phyloP scores from a whole-genome alignment of 2,329 filamentous ascomycete genomes.

The Exophiala dermatitidis region DNA sequence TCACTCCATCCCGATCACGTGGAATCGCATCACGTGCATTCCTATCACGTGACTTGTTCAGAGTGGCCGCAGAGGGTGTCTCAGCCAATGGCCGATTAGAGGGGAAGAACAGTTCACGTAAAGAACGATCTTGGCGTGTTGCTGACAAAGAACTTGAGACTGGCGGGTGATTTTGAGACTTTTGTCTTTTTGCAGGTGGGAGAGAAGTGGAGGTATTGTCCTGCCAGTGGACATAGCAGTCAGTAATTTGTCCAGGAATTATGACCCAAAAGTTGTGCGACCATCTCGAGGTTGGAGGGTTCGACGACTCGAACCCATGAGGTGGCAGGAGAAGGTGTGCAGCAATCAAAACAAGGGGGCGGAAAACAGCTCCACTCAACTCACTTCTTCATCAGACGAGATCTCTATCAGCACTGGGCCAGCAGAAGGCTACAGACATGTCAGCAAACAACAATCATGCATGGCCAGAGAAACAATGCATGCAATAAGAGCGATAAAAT shows the following conservation, averaged over 20 bases:
- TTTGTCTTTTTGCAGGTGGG: conserved; percentile 9
- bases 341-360: background rate
- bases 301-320: background rate
- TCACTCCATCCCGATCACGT: background rate
- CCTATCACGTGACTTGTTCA: background rate
- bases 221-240: background rate
- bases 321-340: background rate
- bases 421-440: background rate
- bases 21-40: no score
- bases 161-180: conserved; percentile 3
- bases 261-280: background rate
- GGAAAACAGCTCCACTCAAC: background rate
- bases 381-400: background rate
- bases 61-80: background rate
- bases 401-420: background rate
- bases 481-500: background rate
- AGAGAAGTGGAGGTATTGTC: background rate
- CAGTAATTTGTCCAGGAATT: background rate
- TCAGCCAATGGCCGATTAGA: background rate
- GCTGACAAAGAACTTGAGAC: background rate
- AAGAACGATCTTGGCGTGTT: background rate
- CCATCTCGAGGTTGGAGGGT: background rate
- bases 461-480: background rate
- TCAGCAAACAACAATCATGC: background rate
- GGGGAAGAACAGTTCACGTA: background rate